Conservation (phyloP, 495 filamentous ascomycete genomes). For the Penicillium canariense region DNA sequence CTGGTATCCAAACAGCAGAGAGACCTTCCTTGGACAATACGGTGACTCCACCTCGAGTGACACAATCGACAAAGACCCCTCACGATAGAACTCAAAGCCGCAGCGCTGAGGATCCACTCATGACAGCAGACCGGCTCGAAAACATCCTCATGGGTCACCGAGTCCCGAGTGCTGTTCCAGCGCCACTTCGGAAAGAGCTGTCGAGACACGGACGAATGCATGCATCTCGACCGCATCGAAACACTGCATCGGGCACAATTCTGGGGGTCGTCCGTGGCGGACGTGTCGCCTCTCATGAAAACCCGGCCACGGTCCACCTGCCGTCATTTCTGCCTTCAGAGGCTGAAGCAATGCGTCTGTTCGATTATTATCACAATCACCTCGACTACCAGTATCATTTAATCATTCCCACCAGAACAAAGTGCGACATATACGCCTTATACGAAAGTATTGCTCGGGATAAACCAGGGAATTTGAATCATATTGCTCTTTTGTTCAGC, state of each 20-base stretch:
- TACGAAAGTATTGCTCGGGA: constrained; percentile 24
- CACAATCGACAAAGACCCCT: not conserved
- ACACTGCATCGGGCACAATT: not conserved
- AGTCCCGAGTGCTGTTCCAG: constrained; percentile 28
- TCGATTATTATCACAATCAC: constrained; percentile 36
- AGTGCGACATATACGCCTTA: constrained; percentile 32
- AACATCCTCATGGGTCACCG: constrained; percentile 42
- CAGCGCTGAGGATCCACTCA: constrained; percentile 20
- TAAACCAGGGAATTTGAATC: constrained; percentile 17
- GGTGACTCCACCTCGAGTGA: not conserved
- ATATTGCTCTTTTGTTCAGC: constrained; percentile 40
- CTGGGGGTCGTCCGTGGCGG: not conserved
- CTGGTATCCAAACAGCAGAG: not conserved
- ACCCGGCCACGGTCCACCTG: constrained; percentile 25
- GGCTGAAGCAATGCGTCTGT: constrained; percentile 28
- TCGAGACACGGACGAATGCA: constrained; percentile 7
- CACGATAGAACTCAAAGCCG: not conserved
- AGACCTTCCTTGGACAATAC: not conserved
- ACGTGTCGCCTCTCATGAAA: constrained; percentile 14
- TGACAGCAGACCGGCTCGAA: constrained; percentile 37
- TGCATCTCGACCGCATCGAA: not conserved
- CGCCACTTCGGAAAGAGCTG: constrained; percentile 22
- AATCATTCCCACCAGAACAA: constrained; percentile 26
- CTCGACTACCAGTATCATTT: constrained; percentile 43
- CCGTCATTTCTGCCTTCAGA: constrained; percentile 26